Evolutionary conservation across 2,329 filamentous ascomycete species (phyloP).

Genomic region (Colletotrichum phormii): DNA sequence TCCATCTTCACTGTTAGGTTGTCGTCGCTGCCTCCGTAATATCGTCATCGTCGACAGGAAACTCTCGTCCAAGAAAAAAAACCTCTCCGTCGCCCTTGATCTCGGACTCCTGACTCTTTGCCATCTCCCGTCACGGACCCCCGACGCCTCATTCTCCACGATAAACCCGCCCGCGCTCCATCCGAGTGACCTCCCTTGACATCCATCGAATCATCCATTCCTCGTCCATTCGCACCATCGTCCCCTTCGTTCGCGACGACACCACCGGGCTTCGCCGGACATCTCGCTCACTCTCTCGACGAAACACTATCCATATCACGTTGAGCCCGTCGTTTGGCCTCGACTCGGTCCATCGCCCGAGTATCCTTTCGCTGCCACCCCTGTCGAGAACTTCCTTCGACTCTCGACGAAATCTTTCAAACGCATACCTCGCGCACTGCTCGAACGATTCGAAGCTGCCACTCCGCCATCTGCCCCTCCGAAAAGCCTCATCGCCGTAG

Average conservation of each 20-base stretch:
- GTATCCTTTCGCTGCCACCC: neutral
- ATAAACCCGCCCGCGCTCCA: neutral
- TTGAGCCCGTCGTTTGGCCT: constrained; percentile 1
- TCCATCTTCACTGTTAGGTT: neutral
- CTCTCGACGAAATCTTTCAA: neutral
- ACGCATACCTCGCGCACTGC: neutral
- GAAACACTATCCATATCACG: constrained; percentile 1
- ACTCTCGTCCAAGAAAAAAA: neutral
- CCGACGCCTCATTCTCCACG: constrained; percentile 7
- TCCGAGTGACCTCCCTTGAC: constrained; percentile 4
- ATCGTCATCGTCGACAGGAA: neutral
- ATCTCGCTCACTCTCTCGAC: neutral
- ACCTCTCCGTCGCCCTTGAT: constrained; percentile 6
- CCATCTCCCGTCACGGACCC: constrained; percentile 3
- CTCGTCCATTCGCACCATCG: constrained; percentile 3
- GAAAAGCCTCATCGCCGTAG: constrained; percentile 12
- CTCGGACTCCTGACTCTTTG: neutral
- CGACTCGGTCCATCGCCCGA: constrained; percentile 4
- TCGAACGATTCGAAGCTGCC: neutral
- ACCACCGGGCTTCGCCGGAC: neutral
- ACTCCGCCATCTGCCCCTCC: neutral
- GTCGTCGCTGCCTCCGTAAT: constrained; percentile 4
- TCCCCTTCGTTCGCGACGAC: constrained; percentile 12
- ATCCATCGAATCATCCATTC: constrained; percentile 9
- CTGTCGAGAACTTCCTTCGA: neutral